phyloP scores from a whole-genome alignment of 768 basidiomycete genomes.

The Lentinula detonsa region DNA sequence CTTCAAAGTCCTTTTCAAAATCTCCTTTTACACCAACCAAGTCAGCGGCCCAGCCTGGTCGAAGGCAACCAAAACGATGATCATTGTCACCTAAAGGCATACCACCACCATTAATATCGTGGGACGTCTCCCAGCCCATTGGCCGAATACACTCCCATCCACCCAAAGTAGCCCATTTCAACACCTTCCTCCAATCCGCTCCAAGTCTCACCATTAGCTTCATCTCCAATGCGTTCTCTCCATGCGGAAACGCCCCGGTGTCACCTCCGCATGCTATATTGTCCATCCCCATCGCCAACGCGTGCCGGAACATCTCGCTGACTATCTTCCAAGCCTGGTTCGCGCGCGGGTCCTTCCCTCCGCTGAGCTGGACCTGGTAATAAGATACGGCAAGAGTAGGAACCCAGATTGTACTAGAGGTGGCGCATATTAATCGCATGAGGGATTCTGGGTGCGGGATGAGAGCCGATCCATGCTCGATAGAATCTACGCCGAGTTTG shows the following conservation, averaged over 20 bases:
- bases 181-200: slow-evolving; percentile 42
- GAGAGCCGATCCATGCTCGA: slow-evolving; percentile 49
- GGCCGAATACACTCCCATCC: slow-evolving; percentile 53
- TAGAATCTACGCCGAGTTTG: slow-evolving; percentile 38
- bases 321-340: slow-evolving; percentile 31
- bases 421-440: slow-evolving; percentile 19
- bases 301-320: slow-evolving; percentile 35
- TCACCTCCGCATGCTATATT: slow-evolving; percentile 59
- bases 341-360: slow-evolving; percentile 9
- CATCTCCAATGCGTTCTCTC: slow-evolving; percentile 56
- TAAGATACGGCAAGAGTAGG: slow-evolving; percentile 53
- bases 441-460: slow-evolving; percentile 15
- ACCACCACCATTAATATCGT: slow-evolving; percentile 19
- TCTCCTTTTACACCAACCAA: slow-evolving; percentile 32
- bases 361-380: slow-evolving; percentile 15
- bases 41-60: slow-evolving; percentile 51
- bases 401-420: slow-evolving; percentile 38
- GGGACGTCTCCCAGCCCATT: slow-evolving; percentile 35
- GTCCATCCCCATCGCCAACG: slow-evolving; percentile 34
- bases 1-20: slow-evolving; percentile 37
- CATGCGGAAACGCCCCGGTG: slow-evolving; percentile 60
- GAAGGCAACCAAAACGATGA: slow-evolving; percentile 49
- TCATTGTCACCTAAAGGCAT: slow-evolving; percentile 37
- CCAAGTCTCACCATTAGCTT: slow-evolving; percentile 53
- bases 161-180: slow-evolving; percentile 54